Evolutionary conservation across 768 basidiomycete species (phyloP), one percentile per base, ranked within the genome.

Genomic region (Trametes cingulata): DNA sequence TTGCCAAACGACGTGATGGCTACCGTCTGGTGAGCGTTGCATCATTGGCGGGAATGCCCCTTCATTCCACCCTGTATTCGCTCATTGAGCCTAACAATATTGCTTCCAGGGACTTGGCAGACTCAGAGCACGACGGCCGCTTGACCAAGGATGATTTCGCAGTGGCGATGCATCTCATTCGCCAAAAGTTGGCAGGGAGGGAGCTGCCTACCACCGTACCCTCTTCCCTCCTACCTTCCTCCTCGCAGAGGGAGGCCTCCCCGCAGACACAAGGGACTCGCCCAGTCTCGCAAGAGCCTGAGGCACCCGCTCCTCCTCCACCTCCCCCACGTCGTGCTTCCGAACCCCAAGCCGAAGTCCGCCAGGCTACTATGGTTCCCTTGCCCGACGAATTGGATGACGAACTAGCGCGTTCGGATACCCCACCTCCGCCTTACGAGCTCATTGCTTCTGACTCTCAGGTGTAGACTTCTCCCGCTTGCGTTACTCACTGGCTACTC

Each of bases 101-200:
- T 40, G 10, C 33, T n/a, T 56, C 2, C 61, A 98, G 95, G 95
- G 95, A 98, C 73, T 83, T 99, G 20, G 83, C 93, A 22, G 96
- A 98, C 68, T 83, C 96, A 15, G 84, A 89, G 61, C 87, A 86
- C 50, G 88, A 95, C 58, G 96, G 96, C 1, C 82, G 81, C 51
- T 79, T 99, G 52, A 93, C 86, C 2, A 82, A 86, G 50, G 95
- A 98, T 49, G 92, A 94, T 22, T 98, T 99, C 73, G 96, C 97
- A 9, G 87, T 98, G 48, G 97, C 94, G 7, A 87, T 95, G 86
- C 84, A 95, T 74, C 82, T 99, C 42, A 95, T 99, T 65, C 90
- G 90, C 72, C 83, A 82, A 68, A 93, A 87, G 72, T 74, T 97
- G 7, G 80, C 83, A 8, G 95, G 96, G 24, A 84, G 83, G 60